A percentile compares a stretch with the other conserved stretches of the same genome.
phyloP scores from a whole-genome alignment of 2,329 filamentous ascomycete genomes.

The Anisogramma anomala region DNA sequence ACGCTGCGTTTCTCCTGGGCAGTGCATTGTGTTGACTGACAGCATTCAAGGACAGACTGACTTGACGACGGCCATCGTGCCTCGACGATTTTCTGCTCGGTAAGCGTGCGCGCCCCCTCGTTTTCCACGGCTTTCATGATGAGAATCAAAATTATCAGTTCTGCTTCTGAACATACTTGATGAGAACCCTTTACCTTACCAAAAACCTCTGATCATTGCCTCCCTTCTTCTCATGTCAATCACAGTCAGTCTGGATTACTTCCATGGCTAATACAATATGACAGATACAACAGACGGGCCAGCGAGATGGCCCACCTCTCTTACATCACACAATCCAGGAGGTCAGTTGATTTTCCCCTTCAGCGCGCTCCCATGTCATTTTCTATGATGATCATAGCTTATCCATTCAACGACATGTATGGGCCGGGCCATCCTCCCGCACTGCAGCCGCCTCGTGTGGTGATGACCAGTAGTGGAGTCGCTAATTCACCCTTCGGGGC shows the following conservation, averaged over 20 bases:
- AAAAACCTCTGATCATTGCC: constrained; percentile 45
- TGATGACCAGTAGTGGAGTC: constrained; percentile 69
- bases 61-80: background rate
- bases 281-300: background rate
- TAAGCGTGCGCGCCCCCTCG: background rate
- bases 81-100: constrained; percentile 12
- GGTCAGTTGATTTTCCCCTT: constrained; percentile 11
- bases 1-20: constrained; percentile 10
- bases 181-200: constrained; percentile 48
- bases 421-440: constrained; percentile 62
- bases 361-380: constrained; percentile 6
- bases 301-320: background rate
- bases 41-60: background rate
- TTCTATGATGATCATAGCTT: constrained; percentile 53
- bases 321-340: background rate
- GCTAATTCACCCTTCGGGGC: constrained; percentile 27
- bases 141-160: constrained; percentile 56
- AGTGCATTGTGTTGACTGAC: constrained; percentile 8
- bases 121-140: constrained; percentile 39
- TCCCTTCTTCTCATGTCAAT: background rate
- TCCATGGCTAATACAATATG: constrained; percentile 2
- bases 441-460: constrained; percentile 45
- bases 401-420: constrained; percentile 64
- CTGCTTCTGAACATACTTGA: constrained; percentile 62
- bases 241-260: background rate